Evolutionary conservation across 495 filamentous ascomycete species (phyloP), one percentile per base, ranked within the genome.

Genomic region (Tuber microsphaerosporum): DNA sequence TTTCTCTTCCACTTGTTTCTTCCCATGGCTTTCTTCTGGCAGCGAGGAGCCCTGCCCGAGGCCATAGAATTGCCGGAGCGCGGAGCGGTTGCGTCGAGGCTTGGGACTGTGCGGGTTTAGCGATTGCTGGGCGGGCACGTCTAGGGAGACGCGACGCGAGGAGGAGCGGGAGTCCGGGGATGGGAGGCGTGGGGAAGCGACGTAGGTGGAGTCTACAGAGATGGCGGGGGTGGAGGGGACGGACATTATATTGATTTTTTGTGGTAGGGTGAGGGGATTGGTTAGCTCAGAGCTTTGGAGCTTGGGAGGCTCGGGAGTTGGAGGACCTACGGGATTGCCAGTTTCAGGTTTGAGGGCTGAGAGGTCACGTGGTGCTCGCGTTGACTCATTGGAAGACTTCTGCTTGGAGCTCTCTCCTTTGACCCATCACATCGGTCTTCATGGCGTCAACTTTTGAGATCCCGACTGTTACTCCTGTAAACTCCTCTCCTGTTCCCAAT

Each of bases 31-130:
- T 78, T 75, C n/a, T 75, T 81, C 68, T 77, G 46, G 56, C 4
- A 44, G 16, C 20, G 80, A 84, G 56, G 44, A 14, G 74, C 75
- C 14, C 82, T 82, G 19, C 83, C 81, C 9, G 74, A 98, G 88
- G 79, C 93, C 92, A 85, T 98, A 99, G 86, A 97, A 98, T 79
- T 97, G 93, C 75, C 95, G 91, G 22, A 99, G 88, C 26, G 95
- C 95, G 51, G 92, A 88, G 78, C 94, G 91, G 83, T 92, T 92
- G 56, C 89, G 88, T 44, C 90, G 88, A 6, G 85, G 86, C 45
- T 77, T 79, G 37, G 79, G 79, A 46, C 74, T 80, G 74, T 72
- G 81, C 41, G 9, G 74, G 61, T 80, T 75, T 81, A 80, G 75
- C 73, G 85, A 86, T 75, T 75, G 81, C 69, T 80, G 76, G 45